These are phyloP conservation scores for Verticillium isaacii DNA, from an alignment of 2,329 filamentous ascomycete genomes.

Conservation along the genomic window DNA sequence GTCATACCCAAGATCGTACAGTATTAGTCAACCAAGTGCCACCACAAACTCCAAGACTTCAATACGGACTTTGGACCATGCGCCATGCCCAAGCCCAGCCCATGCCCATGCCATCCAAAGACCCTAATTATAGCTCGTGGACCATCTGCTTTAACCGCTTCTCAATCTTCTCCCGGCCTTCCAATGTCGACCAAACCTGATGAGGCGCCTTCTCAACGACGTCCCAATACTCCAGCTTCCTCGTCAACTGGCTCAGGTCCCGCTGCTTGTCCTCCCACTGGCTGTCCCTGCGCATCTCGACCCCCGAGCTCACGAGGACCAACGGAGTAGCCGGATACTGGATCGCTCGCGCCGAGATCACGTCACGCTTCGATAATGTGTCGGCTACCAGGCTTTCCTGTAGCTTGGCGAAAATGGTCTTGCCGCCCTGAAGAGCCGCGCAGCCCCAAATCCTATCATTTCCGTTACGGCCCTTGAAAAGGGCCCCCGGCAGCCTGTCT, in stretches of 20 bases:
- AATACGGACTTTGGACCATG: background rate
- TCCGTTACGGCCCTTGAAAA: conserved; percentile 75
- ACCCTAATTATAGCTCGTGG: background rate
- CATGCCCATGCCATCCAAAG: background rate
- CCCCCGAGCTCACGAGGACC: conserved; percentile 77
- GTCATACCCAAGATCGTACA: background rate
- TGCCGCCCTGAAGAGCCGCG: conserved; percentile 72
- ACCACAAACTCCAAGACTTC: background rate
- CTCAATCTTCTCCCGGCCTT: conserved; percentile 73
- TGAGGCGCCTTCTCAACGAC: conserved; percentile 81
- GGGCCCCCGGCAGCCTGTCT: conserved; percentile 71
- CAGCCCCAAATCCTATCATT: conserved; percentile 83
- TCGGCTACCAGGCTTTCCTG: conserved; percentile 89
- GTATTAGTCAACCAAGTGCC: background rate
- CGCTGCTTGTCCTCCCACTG: conserved; percentile 82
- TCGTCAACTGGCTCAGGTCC: conserved; percentile 75
- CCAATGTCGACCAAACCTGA: conserved; percentile 73
- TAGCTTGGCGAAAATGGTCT: conserved; percentile 82
- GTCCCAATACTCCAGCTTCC: conserved; percentile 78
- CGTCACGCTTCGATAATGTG: conserved; percentile 79
- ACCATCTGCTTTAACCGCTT: conserved; percentile 60
- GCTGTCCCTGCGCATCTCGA: conserved; percentile 58
- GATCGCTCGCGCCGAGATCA: conserved; percentile 72
- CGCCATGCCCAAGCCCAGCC: background rate
- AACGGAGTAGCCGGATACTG: conserved; percentile 72